Evolutionary conservation across 2,329 filamentous ascomycete genomes (phyloP), one percentile per base, ranked within the genome.

Genomic region (Fusarium begoniae): DNA sequence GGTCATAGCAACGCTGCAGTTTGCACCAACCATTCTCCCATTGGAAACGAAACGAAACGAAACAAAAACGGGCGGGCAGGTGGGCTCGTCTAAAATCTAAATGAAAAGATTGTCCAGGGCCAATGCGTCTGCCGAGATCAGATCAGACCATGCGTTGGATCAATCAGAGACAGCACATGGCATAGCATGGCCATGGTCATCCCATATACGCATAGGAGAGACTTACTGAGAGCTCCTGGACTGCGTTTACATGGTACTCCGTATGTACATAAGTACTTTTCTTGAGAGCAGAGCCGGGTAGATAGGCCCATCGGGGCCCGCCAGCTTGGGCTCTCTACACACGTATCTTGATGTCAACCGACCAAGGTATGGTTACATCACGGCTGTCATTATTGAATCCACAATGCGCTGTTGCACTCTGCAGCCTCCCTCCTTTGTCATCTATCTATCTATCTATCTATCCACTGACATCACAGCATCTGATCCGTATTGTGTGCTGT

Each of bases 31-130:
- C 17, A 37, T 26, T 44, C 28, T 40, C 35, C 18, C 22, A 40
- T 30, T 43, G 37, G 58, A 70, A 74, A 74, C 71, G 47, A 74
- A 73, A 71, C 70, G 66, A 73, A 74, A 74, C 67, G 38, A 70
- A 70, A 70, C 66, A 58, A 74, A 74, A 74, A 74, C 72, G 71
- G 68, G 51, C 38, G 47, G 58, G 63, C 22, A 51, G 32, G 48
- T 63, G 68, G 63, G 43, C 30, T 56, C 63, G 68, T 45, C 61
- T 68, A 63, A 57, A 35, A 60, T 45, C 58, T 60, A 61, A 60
- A 37, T 55, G 40, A 43, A 56, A 54, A 68, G 54, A 58, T 61
- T 62, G 54, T 60, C 55, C 59, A 58, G 35, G 51, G 35, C 35
- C 24, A 45, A 61, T 48, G 62, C 43, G 70, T 45, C 60, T 63